Conservation (phyloP, 169 alveolate genomes). For the Cryptosporidium viatorum region DNA sequence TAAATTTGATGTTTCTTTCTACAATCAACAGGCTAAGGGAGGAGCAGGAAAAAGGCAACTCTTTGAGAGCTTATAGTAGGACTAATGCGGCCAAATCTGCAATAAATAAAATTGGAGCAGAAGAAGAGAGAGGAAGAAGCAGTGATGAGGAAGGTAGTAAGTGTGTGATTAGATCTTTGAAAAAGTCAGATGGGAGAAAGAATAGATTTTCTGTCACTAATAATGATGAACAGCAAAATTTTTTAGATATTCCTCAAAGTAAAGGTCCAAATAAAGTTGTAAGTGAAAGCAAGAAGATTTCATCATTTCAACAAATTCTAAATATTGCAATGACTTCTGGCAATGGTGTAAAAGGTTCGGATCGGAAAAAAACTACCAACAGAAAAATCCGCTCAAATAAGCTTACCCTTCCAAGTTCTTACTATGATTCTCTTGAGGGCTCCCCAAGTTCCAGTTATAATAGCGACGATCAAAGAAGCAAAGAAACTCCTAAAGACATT, state of each 20-base stretch:
- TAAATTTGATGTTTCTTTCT: constrained; percentile 52
- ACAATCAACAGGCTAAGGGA: constrained; percentile 55
- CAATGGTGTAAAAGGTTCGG: neutral
- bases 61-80: neutral
- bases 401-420: neutral
- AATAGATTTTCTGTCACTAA: neutral
- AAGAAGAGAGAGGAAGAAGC: neutral
- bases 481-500: neutral
- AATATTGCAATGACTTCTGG: constrained; percentile 6
- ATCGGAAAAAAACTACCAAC: neutral
- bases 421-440: neutral
- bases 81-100: neutral
- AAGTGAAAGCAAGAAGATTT: neutral
- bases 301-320: constrained; percentile 13
- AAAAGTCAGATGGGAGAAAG: neutral
- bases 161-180: neutral
- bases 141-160: neutral
- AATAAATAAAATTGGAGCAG: neutral
- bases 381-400: neutral
- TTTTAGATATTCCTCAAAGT: neutral
- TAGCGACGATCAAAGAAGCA: neutral
- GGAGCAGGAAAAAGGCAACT: constrained; percentile 19
- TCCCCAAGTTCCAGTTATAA: neutral
- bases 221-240: neutral
- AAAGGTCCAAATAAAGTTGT: neutral